A percentile compares a stretch with the other conserved stretches of the same genome.
These are phyloP conservation scores for Colletotrichum spinosum DNA, from an alignment of 2,329 filamentous ascomycete species.

Conservation along the genomic window DNA sequence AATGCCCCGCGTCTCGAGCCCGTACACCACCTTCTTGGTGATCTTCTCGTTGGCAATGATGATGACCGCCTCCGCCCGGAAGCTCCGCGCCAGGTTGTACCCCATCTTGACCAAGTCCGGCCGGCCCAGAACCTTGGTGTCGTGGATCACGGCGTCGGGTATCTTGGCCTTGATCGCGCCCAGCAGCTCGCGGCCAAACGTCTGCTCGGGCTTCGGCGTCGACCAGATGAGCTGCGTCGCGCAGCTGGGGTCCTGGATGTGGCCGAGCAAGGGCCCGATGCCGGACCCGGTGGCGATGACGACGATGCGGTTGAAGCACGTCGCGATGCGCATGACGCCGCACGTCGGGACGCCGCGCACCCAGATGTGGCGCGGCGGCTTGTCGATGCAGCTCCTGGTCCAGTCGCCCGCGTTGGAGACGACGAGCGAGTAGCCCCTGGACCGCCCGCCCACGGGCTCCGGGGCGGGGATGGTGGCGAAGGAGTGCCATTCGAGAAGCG, in stretches of 20 bases:
- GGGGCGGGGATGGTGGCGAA: constrained; percentile 79
- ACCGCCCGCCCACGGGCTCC: not conserved
- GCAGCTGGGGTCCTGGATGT: constrained; percentile 62
- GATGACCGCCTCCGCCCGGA: constrained; percentile 75
- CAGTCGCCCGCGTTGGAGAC: constrained; percentile 83
- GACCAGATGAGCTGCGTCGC: constrained; percentile 76
- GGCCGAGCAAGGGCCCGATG: constrained; percentile 75
- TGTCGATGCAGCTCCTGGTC: constrained; percentile 73
- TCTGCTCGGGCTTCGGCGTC: constrained; percentile 69
- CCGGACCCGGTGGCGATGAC: constrained; percentile 79
- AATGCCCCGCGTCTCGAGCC: constrained; percentile 73
- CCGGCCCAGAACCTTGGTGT: constrained; percentile 70
- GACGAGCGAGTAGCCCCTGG: constrained; percentile 72
- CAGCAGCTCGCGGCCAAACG: constrained; percentile 70
- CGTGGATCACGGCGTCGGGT: constrained; percentile 73
- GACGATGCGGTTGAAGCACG: constrained; percentile 73
- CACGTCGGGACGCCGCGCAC: constrained; percentile 74
- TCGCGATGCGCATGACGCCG: constrained; percentile 75
- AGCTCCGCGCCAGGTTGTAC: constrained; percentile 66
- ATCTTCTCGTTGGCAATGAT: constrained; percentile 77
- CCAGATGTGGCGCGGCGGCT: constrained; percentile 72
- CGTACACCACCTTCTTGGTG: constrained; percentile 76
- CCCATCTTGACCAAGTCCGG: constrained; percentile 64
- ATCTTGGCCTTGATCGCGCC: constrained; percentile 69
- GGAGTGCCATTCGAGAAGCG: constrained; percentile 78